phyloP scores from a whole-genome alignment of 169 alveolate genomes.

The Blepharisma undulans region DNA sequence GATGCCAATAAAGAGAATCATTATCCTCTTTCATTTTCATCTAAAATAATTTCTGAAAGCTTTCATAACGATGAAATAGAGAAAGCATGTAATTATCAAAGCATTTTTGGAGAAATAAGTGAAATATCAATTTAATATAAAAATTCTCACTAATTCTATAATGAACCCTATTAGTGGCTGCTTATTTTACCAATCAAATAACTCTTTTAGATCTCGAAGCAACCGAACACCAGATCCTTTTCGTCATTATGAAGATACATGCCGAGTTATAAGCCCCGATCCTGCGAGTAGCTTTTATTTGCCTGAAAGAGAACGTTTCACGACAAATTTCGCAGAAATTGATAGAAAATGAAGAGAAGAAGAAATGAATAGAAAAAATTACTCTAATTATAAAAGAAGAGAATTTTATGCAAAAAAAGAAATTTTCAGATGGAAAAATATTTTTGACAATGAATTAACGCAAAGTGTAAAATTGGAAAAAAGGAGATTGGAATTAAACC shows the following conservation, averaged over 20 bases:
- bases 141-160: not conserved
- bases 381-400: conserved; percentile 63
- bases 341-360: conserved; percentile 76
- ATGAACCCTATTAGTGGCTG: not conserved
- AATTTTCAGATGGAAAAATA: conserved; percentile 75
- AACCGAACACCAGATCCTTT: not conserved
- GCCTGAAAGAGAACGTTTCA: conserved; percentile 83
- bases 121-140: not conserved
- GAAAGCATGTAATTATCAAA: not conserved
- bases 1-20: not conserved
- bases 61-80: not conserved
- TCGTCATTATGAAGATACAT: conserved; percentile 9
- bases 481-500: conserved; percentile 62
- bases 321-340: conserved; percentile 81
- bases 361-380: conserved; percentile 63
- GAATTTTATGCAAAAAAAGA: conserved; percentile 80
- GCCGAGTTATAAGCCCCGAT: conserved; percentile 41
- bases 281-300: conserved; percentile 25
- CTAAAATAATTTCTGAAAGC: not conserved
- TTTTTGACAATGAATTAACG: conserved; percentile 73
- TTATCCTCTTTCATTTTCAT: not conserved
- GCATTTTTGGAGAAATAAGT: not conserved
- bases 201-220: not conserved
- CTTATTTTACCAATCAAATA: not conserved
- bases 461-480: conserved; percentile 63